These are phyloP conservation scores for Orbilia blumenaviensis DNA, from an alignment of 2,329 filamentous ascomycete species.

Conservation along the genomic window DNA sequence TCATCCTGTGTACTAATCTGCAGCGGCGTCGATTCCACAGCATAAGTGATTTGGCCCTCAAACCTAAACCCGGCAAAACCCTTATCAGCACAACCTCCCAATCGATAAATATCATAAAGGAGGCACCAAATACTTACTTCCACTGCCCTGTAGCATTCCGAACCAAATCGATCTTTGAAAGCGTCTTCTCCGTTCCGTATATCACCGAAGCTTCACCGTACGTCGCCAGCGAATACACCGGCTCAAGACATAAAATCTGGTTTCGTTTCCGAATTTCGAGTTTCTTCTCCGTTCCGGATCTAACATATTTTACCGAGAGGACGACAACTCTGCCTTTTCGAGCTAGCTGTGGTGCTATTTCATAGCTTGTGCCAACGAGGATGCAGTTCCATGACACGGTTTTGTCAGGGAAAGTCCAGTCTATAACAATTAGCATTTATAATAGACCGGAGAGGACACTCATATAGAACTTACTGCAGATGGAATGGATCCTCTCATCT, in stretches of 20 bases:
- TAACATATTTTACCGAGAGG: conserved; percentile 47
- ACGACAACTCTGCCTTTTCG: conserved; percentile 56
- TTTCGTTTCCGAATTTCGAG: conserved; percentile 56
- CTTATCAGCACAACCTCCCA: neutral
- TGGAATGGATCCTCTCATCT: conserved; percentile 57
- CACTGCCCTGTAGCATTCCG: conserved; percentile 24
- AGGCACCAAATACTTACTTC: conserved; percentile 28
- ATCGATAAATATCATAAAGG: neutral
- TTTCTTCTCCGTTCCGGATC: neutral
- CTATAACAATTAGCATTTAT: neutral
- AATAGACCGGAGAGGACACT: neutral
- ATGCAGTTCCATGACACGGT: conserved; percentile 53
- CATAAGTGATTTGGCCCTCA: conserved; percentile 9
- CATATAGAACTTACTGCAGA: conserved; percentile 54
- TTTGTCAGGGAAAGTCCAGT: conserved; percentile 41
- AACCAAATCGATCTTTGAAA: conserved; percentile 34
- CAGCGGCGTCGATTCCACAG: conserved; percentile 21
- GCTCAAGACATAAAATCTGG: conserved; percentile 56
- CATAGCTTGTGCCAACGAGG: conserved; percentile 56
- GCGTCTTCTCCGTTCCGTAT: conserved; percentile 25
- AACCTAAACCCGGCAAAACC: conserved; percentile 11
- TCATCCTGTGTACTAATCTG: conserved; percentile 32
- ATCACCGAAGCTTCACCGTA: conserved; percentile 54
- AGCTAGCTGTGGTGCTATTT: conserved; percentile 35
- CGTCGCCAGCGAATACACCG: conserved; percentile 57